Evolutionary conservation across 257 asterid genomes (phyloP).

Genomic region (Solanum lignicaule): DNA sequence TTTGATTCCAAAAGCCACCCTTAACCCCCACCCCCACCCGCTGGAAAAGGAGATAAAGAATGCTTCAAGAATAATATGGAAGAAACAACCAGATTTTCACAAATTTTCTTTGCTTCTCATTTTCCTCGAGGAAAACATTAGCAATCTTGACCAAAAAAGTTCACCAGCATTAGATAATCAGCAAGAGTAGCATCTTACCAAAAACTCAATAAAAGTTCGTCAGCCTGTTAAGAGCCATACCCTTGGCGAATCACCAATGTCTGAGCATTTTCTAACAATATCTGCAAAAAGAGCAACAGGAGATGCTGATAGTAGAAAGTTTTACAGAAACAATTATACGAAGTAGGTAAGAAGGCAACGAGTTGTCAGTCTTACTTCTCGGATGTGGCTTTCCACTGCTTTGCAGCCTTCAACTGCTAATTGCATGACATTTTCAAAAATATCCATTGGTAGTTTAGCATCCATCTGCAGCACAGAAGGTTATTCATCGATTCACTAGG

Average conservation of each 20-base stretch:
- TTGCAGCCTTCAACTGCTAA: conserved; percentile 91
- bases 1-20: neutral
- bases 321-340: neutral
- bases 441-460: conserved; percentile 76
- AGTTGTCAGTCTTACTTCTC: conserved; percentile 43
- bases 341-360: neutral
- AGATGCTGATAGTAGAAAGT: neutral
- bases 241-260: conserved; percentile 63
- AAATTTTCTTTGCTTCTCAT: neutral
- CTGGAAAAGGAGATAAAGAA: neutral
- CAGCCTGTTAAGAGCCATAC: conserved; percentile 10
- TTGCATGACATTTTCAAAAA: conserved; percentile 81
- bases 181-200: neutral
- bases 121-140: neutral
- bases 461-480: conserved; percentile 52
- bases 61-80: neutral
- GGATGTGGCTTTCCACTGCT: conserved; percentile 71
- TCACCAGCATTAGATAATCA: neutral
- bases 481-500: neutral
- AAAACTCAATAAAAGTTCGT: neutral
- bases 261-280: conserved; percentile 66
- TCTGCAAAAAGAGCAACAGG: conserved; percentile 23
- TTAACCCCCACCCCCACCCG: neutral
- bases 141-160: neutral
- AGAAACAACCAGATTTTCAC: neutral